These are phyloP conservation scores for Sporodiniella umbellata DNA, from an alignment of 371 early-diverging fungal species.

Conservation along the genomic window DNA sequence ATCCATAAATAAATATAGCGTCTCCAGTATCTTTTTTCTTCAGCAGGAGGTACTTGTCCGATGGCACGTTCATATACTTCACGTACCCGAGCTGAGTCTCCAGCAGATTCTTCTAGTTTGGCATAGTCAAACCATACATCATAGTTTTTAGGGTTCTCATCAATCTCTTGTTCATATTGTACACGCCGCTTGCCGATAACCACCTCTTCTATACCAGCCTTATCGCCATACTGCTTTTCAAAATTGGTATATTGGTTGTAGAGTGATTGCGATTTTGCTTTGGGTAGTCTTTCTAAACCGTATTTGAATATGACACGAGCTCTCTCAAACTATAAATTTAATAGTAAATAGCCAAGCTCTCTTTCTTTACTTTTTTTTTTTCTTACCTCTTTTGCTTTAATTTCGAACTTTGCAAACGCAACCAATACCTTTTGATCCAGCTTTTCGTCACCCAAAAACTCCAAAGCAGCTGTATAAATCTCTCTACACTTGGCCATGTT, in stretches of 20 bases:
- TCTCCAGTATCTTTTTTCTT: conserved; percentile 93
- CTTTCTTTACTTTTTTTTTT: background rate
- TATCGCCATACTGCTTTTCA: conserved; percentile 93
- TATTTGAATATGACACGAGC: conserved; percentile 95
- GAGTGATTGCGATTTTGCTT: conserved; percentile 78
- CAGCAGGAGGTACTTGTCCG: conserved; percentile 80
- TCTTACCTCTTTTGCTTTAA: conserved; percentile 75
- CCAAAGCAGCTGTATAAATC: conserved; percentile 85
- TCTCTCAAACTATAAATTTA: conserved; percentile 64
- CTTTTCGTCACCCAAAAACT: conserved; percentile 82
- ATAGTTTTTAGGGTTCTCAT: conserved; percentile 81
- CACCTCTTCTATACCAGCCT: conserved; percentile 86
- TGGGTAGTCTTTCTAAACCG: conserved; percentile 84
- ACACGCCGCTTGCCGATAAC: conserved; percentile 83
- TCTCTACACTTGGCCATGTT: conserved; percentile 77
- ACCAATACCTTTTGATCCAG: conserved; percentile 89
- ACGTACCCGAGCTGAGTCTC: conserved; percentile 73
- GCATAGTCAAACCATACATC: conserved; percentile 96
- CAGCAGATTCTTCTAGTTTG: conserved; percentile 81
- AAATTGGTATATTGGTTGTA: conserved; percentile 93
- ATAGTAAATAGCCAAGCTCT: background rate
- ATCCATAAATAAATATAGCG: conserved; percentile 98
- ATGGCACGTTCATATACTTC: conserved; percentile 96
- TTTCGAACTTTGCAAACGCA: conserved; percentile 95
- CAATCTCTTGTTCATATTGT: conserved; percentile 87